These are phyloP conservation scores for Penicillium crystallinum DNA, from an alignment of 495 filamentous ascomycete species.

Conservation along the genomic window DNA sequence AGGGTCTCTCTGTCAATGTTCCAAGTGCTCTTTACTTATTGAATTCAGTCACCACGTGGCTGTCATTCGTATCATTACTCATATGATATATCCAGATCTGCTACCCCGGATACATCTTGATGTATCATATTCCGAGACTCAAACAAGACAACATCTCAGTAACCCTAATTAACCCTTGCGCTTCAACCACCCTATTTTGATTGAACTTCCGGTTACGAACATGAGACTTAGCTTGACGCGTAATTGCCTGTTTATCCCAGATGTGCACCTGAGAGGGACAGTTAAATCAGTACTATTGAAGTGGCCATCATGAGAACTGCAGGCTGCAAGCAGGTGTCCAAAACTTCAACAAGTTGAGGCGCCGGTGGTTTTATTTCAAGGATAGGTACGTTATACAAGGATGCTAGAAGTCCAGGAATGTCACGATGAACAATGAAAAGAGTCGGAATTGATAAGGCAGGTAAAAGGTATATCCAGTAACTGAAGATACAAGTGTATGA, in stretches of 20 bases:
- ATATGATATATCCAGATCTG: background rate
- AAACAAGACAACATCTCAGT: background rate
- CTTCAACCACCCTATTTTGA: background rate
- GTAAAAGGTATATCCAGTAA: constrained; percentile 12
- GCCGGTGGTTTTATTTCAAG: background rate
- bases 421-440: background rate
- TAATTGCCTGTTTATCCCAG: background rate
- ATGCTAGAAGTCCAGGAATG: background rate
- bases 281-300: background rate
- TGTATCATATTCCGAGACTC: background rate
- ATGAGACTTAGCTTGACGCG: background rate
- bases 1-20: too few relatives aligned
- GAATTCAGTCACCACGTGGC: too few relatives aligned
- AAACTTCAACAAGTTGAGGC: background rate
- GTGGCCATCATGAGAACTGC: background rate
- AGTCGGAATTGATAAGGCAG: background rate
- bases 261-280: background rate
- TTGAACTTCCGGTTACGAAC: background rate
- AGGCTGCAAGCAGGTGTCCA: background rate
- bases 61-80: too few relatives aligned
- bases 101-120: background rate
- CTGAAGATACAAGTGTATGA: constrained; percentile 9
- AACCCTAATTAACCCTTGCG: background rate
- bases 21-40: too few relatives aligned
- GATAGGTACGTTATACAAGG: background rate